phyloP scores from a whole-genome alignment of 1,284 basidiomycete species.

The Heimioporus retisporus region DNA sequence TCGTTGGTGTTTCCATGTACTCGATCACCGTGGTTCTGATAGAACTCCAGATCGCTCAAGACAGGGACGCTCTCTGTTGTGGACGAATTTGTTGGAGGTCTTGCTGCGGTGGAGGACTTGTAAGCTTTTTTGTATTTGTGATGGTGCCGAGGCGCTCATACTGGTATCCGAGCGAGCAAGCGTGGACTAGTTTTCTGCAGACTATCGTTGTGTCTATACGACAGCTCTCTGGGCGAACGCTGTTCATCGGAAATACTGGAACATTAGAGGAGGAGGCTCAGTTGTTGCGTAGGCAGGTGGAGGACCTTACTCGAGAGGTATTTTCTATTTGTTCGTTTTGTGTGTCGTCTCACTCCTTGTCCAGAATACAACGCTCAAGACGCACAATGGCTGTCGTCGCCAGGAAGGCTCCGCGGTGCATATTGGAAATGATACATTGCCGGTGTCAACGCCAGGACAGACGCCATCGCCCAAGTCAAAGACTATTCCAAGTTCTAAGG shows the following conservation, averaged over 20 bases:
- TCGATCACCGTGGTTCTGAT: conserved; percentile 15
- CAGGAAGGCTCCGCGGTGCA: conserved; percentile 30
- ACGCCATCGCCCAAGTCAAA: conserved; percentile 55
- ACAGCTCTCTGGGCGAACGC: conserved; percentile 26
- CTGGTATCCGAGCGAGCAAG: conserved; percentile 23
- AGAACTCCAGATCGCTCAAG: conserved; percentile 67
- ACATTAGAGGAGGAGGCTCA: conserved; percentile 26
- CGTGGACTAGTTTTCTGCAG: conserved; percentile 29
- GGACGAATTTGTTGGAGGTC: conserved; percentile 77
- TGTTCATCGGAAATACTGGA: conserved; percentile 26
- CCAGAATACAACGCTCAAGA: conserved; percentile 56
- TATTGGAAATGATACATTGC: conserved; percentile 16
- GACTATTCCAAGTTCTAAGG: conserved; percentile 52
- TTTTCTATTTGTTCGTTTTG: not conserved
- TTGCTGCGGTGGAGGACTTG: conserved; percentile 73
- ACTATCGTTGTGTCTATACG: conserved; percentile 30
- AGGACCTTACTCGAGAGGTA: conserved; percentile 31
- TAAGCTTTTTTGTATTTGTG: conserved; percentile 21
- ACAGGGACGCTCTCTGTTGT: conserved; percentile 69
- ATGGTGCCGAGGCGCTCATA: conserved; percentile 8
- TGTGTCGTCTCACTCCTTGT: conserved; percentile 2
- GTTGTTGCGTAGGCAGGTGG: conserved; percentile 20
- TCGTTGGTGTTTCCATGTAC: conserved; percentile 57
- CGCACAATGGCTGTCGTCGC: conserved; percentile 67
- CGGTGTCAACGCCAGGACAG: not conserved